These are phyloP conservation scores for Globisporangium nagaii DNA, from an alignment of 352 stramenopile genomes.

Conservation along the genomic window DNA sequence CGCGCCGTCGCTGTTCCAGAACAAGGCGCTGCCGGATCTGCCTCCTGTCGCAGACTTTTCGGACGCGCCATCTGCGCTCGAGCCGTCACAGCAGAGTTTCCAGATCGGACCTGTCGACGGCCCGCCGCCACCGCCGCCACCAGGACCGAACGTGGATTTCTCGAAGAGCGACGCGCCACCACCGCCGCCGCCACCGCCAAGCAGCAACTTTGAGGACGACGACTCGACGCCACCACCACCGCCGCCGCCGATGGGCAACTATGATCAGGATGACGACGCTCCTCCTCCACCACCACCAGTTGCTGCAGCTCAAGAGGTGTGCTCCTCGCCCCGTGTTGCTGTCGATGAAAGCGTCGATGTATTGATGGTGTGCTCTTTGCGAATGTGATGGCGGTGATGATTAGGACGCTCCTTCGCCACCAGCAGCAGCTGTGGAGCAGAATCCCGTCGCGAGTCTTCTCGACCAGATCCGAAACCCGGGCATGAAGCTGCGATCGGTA, in stretches of 20 bases:
- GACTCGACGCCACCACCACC: conserved; percentile 37
- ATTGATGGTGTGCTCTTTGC: not conserved
- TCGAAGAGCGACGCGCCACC: conserved; percentile 28
- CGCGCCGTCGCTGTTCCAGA: conserved; percentile 78
- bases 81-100: conserved; percentile 49
- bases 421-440: conserved; percentile 19
- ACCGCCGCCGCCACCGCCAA: conserved; percentile 46
- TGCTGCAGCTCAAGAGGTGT: conserved; percentile 26
- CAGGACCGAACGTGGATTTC: conserved; percentile 54
- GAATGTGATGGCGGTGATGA: not conserved
- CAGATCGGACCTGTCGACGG: conserved; percentile 65
- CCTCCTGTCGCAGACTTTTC: conserved; percentile 58
- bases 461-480: conserved; percentile 59
- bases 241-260: conserved; percentile 25
- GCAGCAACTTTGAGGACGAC: conserved; percentile 33
- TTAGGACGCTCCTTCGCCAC: conserved; percentile 25
- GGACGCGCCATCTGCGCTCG: conserved; percentile 52
- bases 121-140: conserved; percentile 54
- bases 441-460: conserved; percentile 38
- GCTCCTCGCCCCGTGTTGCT: not conserved
- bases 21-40: conserved; percentile 70
- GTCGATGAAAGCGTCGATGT: not conserved
- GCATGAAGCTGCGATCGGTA: conserved; percentile 50
- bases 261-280: conserved; percentile 33
- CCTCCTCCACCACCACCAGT: conserved; percentile 38